These are phyloP conservation scores for Termitomyces sp. DNA, from an alignment of 768 basidiomycete genomes.

Conservation along the genomic window DNA sequence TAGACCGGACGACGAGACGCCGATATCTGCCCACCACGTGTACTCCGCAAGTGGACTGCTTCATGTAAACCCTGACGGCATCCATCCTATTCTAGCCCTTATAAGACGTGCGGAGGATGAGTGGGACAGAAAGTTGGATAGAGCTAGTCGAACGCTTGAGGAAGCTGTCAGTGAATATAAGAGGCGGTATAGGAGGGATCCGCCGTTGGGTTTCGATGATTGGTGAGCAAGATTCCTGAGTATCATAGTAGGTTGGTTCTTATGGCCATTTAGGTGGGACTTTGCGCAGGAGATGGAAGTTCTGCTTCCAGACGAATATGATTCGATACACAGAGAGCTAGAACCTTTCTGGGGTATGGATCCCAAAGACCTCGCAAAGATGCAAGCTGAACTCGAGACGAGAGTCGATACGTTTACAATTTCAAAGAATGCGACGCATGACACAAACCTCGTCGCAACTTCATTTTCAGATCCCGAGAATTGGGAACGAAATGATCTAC, in stretches of 20 bases:
- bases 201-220: conserved; percentile 71
- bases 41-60: conserved; percentile 19
- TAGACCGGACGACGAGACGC: conserved; percentile 7
- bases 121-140: conserved; percentile 47
- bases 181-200: conserved; percentile 55
- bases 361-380: conserved; percentile 31
- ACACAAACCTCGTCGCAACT: conserved; percentile 14
- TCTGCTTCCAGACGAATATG: conserved; percentile 85
- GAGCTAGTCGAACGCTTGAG: conserved; percentile 62
- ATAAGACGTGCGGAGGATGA: conserved; percentile 58
- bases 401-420: conserved; percentile 37
- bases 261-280: conserved; percentile 33
- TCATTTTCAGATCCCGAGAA: conserved; percentile 19
- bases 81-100: conserved; percentile 65
- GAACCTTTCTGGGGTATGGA: conserved; percentile 78
- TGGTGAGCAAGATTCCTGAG: conserved; percentile 45
- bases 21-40: conserved; percentile 13
- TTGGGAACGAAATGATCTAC: conserved; percentile 15
- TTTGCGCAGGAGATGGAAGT: conserved; percentile 65
- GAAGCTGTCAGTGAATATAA: conserved; percentile 68
- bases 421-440: conserved; percentile 26
- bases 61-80: conserved; percentile 18
- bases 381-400: conserved; percentile 30
- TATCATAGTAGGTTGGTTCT: background rate
- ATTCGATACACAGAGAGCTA: conserved; percentile 65